These are phyloP conservation scores for Linnemannia schmuckeri DNA, from an alignment of 192 early-diverging fungal genomes.

Conservation along the genomic window DNA sequence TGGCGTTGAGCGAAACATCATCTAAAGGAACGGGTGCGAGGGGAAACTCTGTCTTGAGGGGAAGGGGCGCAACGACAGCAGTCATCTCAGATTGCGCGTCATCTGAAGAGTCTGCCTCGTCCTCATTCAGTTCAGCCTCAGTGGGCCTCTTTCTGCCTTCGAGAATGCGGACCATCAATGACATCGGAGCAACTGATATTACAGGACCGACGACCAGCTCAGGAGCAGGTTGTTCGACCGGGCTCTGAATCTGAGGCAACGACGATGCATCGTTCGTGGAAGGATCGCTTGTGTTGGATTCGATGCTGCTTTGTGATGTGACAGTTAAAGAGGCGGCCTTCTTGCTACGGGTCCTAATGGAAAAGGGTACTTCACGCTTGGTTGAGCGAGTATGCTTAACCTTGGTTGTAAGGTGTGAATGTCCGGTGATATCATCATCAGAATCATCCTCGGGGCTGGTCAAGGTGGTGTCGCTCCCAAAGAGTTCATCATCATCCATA, in stretches of 20 bases:
- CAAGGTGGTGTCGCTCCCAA: constrained; percentile 48
- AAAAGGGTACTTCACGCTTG: background rate
- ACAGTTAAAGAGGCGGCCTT: background rate
- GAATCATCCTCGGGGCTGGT: constrained; percentile 48
- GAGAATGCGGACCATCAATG: constrained; percentile 32
- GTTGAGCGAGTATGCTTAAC: background rate
- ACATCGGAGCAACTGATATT: background rate
- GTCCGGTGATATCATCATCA: constrained; percentile 21
- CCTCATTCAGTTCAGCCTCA: background rate
- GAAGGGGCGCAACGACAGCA: background rate
- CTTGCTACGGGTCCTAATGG: background rate
- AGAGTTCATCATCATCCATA: constrained; percentile 29
- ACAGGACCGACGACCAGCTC: no score
- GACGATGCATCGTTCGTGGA: background rate
- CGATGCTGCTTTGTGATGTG: background rate
- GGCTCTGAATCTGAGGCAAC: background rate
- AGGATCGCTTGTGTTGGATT: background rate
- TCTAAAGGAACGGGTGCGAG: background rate
- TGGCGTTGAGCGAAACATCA: background rate
- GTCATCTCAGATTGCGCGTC: background rate
- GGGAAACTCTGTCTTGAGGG: background rate
- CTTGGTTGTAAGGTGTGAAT: background rate
- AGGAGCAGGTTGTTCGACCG: background rate
- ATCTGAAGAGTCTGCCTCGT: constrained; percentile 18
- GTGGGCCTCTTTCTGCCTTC: constrained; percentile 7